Evolutionary conservation across 2,329 filamentous ascomycete species (phyloP), one percentile per base, ranked within the genome.

Genomic region (Epichloe festucae): DNA sequence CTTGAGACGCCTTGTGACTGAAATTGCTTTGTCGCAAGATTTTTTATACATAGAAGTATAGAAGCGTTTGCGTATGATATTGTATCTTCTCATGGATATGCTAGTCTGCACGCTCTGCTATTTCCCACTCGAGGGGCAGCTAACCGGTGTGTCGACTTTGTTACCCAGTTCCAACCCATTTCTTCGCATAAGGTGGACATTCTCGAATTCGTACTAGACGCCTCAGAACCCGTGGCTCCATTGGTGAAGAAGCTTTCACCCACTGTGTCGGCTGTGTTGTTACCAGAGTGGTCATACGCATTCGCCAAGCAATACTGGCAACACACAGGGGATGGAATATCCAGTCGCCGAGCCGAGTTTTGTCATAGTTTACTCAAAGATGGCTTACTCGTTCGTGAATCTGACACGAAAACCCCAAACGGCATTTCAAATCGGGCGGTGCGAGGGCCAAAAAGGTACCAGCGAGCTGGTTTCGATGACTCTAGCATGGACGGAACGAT

Each of bases 301-400:
- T 67, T 86, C 53, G 87, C 89, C n/a, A 97, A 96, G 67, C 80
- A 89, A 61, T 96, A 95, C 62, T 98, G 93, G 93, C 93, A 97
- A 66, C 93, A 98, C 66, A 86, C 87, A 0, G 93, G 93, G 19
- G 90, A 95, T 55, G 93, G 93, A 15, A 76, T 95, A 14, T 96
- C 90, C 0, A 96, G 90, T 65, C 83, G 93, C 48, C 81, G 89
- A 41, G 90, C 89, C 36, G 91, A 96, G 64, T 96, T 95, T 66
- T 95, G 87, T 63, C 81, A 89, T 54, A 74, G 77, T 42, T 76
- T 91, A 2, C 79, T 94, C 56, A 77, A 77, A 39, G 83, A 91
- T 55, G 82, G 82, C 0, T 72, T 86, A 42, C 71, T 81, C 17
- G 63, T 70, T 7, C 65, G 63, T 2, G 58, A 64, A 15, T 56